These are phyloP conservation scores for Solanum acaule DNA, from an alignment of 257 asterid species.

Conservation along the genomic window DNA sequence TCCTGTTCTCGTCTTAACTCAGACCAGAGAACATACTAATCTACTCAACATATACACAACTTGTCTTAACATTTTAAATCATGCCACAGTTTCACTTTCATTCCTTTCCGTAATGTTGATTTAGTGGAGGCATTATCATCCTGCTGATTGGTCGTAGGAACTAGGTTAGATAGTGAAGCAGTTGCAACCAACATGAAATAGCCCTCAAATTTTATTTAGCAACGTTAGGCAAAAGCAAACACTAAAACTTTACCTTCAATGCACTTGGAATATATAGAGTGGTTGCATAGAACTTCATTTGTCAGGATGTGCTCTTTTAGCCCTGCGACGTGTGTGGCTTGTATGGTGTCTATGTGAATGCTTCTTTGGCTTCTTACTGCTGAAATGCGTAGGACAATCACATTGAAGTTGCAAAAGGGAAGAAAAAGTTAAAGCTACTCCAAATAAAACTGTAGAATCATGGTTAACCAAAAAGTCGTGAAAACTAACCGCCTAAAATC, in stretches of 20 bases:
- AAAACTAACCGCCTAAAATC: conserved; percentile 16
- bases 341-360: conserved; percentile 13
- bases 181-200: not conserved
- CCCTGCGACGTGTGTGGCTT: conserved; percentile 23
- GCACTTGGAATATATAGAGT: not conserved
- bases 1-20: not conserved
- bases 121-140: not conserved
- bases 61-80: not conserved
- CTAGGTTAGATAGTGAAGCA: not conserved
- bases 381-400: not conserved
- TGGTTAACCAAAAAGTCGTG: not conserved
- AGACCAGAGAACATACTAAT: not conserved
- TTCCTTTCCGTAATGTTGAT: not conserved
- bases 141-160: not conserved
- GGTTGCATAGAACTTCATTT: conserved; percentile 4
- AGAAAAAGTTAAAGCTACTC: not conserved
- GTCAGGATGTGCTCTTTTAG: conserved; percentile 17
- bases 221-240: not conserved
- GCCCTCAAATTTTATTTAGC: not conserved
- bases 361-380: conserved; percentile 31
- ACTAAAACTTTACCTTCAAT: conserved; percentile 1
- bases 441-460: not conserved
- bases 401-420: not conserved
- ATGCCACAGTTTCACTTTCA: not conserved
- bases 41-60: not conserved